phyloP scores from a whole-genome alignment of 805 yeast species.

The Scheffersomyces lignosus region DNA sequence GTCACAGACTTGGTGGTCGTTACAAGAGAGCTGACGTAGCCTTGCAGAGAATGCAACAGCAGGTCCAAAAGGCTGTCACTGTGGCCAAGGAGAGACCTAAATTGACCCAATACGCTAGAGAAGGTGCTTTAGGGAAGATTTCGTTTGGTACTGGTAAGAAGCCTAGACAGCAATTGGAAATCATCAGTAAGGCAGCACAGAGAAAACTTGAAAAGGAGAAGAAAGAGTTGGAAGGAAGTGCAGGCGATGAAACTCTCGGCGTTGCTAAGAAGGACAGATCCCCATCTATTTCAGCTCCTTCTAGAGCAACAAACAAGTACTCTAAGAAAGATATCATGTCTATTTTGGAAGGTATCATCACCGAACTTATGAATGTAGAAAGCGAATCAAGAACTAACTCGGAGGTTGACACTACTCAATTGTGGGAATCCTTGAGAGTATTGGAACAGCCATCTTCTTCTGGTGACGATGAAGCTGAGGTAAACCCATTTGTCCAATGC shows the following conservation, averaged over 20 bases:
- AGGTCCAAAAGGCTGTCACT: constrained; percentile 93
- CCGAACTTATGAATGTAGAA: constrained; percentile 76
- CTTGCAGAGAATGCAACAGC: constrained; percentile 96
- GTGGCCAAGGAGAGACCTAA: constrained; percentile 89
- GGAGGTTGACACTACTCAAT: constrained; percentile 38
- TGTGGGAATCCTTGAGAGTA: constrained; percentile 80
- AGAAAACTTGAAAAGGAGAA: constrained; percentile 41
- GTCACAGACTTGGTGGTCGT: constrained; percentile 86
- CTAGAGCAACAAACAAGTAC: constrained; percentile 32
- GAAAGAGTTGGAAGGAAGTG: constrained; percentile 17
- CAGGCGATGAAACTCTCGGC: constrained; percentile 19
- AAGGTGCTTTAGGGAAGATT: constrained; percentile 89
- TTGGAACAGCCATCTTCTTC: constrained; percentile 60
- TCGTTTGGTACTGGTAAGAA: constrained; percentile 76
- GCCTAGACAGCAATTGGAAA: constrained; percentile 83
- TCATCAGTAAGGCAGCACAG: constrained; percentile 52
- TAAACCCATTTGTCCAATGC: constrained; percentile 80
- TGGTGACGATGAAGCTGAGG: constrained; percentile 46
- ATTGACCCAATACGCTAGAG: constrained; percentile 61
- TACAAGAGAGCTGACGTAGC: constrained; percentile 85
- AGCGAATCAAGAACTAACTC: constrained; percentile 46
- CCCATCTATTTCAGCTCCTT: constrained; percentile 32
- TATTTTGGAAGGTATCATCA: constrained; percentile 75
- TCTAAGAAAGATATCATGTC: constrained; percentile 51
- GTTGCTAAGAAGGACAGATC: constrained; percentile 26